phyloP scores from a whole-genome alignment of 768 basidiomycete genomes.

The Mycena maculata region DNA sequence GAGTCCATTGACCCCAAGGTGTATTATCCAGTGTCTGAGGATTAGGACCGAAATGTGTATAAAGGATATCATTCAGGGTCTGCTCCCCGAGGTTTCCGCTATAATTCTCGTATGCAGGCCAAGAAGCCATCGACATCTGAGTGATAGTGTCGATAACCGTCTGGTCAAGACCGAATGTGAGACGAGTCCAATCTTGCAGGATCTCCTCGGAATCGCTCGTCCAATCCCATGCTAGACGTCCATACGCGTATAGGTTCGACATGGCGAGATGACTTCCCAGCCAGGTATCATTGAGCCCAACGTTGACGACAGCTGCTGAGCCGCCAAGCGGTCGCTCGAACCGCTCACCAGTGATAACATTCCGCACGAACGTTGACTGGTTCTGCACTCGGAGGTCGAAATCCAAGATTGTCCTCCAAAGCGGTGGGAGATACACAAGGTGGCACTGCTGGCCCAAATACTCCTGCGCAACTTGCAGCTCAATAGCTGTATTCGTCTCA shows the following conservation, averaged over 20 bases:
- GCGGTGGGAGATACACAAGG: slow-evolving; percentile 33
- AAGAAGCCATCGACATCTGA: slow-evolving; percentile 33
- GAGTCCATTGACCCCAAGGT: slow-evolving; percentile 32
- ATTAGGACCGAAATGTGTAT: slow-evolving; percentile 33
- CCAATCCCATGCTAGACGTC: slow-evolving; percentile 34
- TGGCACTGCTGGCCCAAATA: slow-evolving; percentile 33
- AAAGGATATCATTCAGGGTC: slow-evolving; percentile 34
- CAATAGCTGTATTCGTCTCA: slow-evolving; percentile 29
- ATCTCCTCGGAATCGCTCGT: slow-evolving; percentile 29
- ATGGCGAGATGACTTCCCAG: slow-evolving; percentile 34
- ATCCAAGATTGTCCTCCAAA: slow-evolving; percentile 33
- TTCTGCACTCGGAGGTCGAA: slow-evolving; percentile 33
- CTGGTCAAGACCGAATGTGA: slow-evolving; percentile 32
- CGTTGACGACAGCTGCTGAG: slow-evolving; percentile 33
- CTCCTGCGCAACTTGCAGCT: slow-evolving; percentile 34
- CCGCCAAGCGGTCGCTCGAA: slow-evolving; percentile 31
- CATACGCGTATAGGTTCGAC: slow-evolving; percentile 35
- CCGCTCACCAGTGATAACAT: slow-evolving; percentile 31
- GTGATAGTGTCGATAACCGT: slow-evolving; percentile 30
- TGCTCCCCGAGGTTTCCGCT: slow-evolving; percentile 34
- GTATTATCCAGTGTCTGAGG: slow-evolving; percentile 33
- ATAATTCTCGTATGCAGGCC: slow-evolving; percentile 35
- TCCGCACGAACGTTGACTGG: slow-evolving; percentile 28
- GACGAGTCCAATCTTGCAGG: slow-evolving; percentile 33
- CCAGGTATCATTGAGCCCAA: slow-evolving; percentile 32